Evolutionary conservation across 176 grass and related monocot genomes (phyloP).

Genomic region (Carex parvula): DNA sequence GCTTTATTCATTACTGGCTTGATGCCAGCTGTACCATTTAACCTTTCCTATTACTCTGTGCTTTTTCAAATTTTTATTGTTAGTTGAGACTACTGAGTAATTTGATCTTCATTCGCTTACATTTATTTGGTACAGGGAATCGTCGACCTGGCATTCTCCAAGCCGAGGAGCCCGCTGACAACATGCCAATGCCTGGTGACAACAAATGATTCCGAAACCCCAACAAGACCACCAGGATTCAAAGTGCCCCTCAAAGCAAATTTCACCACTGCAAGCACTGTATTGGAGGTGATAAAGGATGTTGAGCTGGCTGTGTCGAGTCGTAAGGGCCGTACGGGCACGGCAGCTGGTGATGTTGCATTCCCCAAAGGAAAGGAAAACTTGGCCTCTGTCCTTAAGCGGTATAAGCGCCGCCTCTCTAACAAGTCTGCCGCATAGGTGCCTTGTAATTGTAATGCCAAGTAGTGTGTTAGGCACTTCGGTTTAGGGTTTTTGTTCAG

Average conservation of each 20-base stretch:
- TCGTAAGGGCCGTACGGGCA: conserved; percentile 88
- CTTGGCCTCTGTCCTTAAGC: conserved; percentile 93
- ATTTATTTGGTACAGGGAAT: conserved; percentile 55
- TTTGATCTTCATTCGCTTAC: not conserved
- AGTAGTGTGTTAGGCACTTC: not conserved
- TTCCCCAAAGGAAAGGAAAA: conserved; percentile 99
- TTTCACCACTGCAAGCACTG: conserved; percentile 57
- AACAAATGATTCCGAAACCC: conserved; percentile 26
- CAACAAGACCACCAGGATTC: conserved; percentile 20
- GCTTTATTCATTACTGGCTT: not conserved
- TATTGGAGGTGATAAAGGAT: conserved; percentile 82
- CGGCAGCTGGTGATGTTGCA: conserved; percentile 84
- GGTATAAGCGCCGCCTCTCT: conserved; percentile 78
- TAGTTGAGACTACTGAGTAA: not conserved
- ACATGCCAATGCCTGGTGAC: conserved; percentile 53
- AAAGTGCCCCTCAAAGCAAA: conserved; percentile 26
- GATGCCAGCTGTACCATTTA: not conserved
- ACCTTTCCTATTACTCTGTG: not conserved
- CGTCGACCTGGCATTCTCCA: conserved; percentile 81
- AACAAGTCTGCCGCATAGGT: conserved; percentile 42
- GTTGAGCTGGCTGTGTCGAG: conserved; percentile 65
- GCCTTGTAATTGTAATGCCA: not conserved
- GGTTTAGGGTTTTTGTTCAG: conserved; percentile 38
- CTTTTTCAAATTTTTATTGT: not conserved
- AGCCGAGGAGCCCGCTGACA: conserved; percentile 39